Evolutionary conservation across 2,329 filamentous ascomycete species (phyloP).

Genomic region (Aspergillus intermedius): DNA sequence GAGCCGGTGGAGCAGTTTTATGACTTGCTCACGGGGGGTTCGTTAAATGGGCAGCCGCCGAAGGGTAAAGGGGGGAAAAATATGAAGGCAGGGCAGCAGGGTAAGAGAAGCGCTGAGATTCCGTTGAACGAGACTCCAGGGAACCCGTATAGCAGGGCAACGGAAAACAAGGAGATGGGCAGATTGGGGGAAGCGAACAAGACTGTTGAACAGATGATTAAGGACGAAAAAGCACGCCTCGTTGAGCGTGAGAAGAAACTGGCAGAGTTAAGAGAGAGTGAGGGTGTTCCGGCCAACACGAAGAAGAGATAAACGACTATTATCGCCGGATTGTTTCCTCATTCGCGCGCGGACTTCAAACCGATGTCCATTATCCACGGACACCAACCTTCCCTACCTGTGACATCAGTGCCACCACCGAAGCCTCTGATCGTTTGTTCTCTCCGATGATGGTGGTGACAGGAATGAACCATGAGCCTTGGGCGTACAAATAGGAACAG

Average conservation of each 20-base stretch:
- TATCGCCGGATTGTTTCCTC: not conserved
- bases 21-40: constrained; percentile 72
- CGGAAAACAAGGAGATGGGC: constrained; percentile 60
- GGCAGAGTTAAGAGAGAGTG: constrained; percentile 44
- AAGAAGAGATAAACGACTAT: constrained; percentile 34
- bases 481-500: no score
- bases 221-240: constrained; percentile 58
- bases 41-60: constrained; percentile 39
- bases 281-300: constrained; percentile 33
- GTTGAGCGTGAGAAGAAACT: constrained; percentile 56
- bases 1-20: constrained; percentile 92
- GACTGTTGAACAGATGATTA: constrained; percentile 55
- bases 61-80: constrained; percentile 56
- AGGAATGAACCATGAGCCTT: no score
- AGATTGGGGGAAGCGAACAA: constrained; percentile 57
- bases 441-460: no score
- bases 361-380: no score
- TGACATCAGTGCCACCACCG: no score
- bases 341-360: no score
- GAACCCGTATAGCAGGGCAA: constrained; percentile 67
- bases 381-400: no score
- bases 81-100: constrained; percentile 37
- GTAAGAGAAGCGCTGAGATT: constrained; percentile 65
- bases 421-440: no score
- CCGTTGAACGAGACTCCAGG: constrained; percentile 60